Conservation (phyloP, 495 filamentous ascomycete genomes). For the Platismatia glauca region DNA sequence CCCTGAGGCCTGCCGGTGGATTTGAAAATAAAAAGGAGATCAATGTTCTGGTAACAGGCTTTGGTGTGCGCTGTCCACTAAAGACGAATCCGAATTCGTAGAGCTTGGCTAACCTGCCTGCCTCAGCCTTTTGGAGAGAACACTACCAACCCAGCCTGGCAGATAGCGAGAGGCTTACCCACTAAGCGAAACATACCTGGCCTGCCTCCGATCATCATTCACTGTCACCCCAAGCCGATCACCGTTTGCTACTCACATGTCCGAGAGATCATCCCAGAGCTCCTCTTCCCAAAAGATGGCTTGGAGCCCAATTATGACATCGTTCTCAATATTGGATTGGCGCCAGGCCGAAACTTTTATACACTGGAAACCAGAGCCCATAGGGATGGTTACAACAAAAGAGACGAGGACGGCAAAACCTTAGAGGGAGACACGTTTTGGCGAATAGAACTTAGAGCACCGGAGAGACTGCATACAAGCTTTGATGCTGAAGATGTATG, state of each 20-base stretch:
- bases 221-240: conserved; percentile 57
- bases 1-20: conserved; percentile 4
- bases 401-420: conserved; percentile 55
- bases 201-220: conserved; percentile 50
- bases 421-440: conserved; percentile 44
- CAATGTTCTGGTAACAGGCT: conserved; percentile 64
- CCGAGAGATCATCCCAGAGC: conserved; percentile 48
- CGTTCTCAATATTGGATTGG: conserved; percentile 74
- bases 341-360: conserved; percentile 58
- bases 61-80: conserved; percentile 48
- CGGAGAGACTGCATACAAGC: conserved; percentile 35
- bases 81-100: conserved; percentile 5
- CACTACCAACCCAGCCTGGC: conserved; percentile 61
- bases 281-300: conserved; percentile 30
- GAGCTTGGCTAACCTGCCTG: conserved; percentile 11
- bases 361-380: conserved; percentile 62
- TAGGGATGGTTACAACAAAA: conserved; percentile 62
- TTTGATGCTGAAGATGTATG: conserved; percentile 48
- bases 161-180: conserved; percentile 47
- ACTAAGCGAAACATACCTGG: conserved; percentile 30
- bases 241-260: conserved; percentile 62
- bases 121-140: conserved; percentile 58
- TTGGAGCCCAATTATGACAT: conserved; percentile 46
- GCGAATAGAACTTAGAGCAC: conserved; percentile 35
- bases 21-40: conserved; percentile 37